Percentiles rank a stretch among this genome's conserved stretches.
phyloP scores from a whole-genome alignment of 371 early-diverging fungal species.

The Sanchytrium tribonematis region DNA sequence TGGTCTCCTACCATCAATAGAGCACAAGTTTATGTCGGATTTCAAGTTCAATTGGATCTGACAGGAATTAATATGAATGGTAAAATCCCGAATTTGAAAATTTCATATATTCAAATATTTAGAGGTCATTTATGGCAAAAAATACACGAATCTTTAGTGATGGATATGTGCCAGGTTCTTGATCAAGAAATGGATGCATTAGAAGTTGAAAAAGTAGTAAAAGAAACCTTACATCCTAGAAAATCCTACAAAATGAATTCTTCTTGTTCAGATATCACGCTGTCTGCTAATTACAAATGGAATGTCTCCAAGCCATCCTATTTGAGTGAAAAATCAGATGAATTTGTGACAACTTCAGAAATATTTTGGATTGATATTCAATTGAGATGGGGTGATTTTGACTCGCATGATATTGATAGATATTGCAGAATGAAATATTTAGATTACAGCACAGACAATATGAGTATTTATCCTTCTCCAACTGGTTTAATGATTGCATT shows the following conservation, averaged over 20 bases:
- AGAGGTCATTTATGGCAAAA: conserved; percentile 98
- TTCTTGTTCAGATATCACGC: conserved; percentile 58
- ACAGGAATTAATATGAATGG: conserved; percentile 99
- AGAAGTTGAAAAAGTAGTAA: conserved; percentile 91
- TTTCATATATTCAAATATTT: conserved; percentile 94
- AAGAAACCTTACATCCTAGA: conserved; percentile 92
- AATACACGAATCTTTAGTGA: conserved; percentile 83
- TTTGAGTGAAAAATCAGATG: conserved; percentile 56
- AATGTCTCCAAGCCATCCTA: conserved; percentile 75
- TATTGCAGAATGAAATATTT: conserved; percentile 92
- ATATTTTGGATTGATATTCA: conserved; percentile 96
- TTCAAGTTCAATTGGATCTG: conserved; percentile 92
- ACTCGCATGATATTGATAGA: conserved; percentile 89
- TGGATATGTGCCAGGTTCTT: conserved; percentile 78
- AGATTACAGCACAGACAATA: conserved; percentile 86
- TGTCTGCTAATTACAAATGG: conserved; percentile 93
- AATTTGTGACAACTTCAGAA: conserved; percentile 82
- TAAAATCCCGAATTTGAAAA: conserved; percentile 96
- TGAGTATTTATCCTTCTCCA: conserved; percentile 82
- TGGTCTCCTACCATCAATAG: conserved; percentile 98
- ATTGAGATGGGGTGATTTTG: conserved; percentile 95
- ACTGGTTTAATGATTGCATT: conserved; percentile 87
- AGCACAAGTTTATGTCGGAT: conserved; percentile 93
- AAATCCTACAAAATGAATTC: conserved; percentile 95
- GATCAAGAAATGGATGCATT: conserved; percentile 91